These are phyloP conservation scores for Hibiscus trionum DNA, from an alignment of 345 rosid genomes.

Conservation along the genomic window DNA sequence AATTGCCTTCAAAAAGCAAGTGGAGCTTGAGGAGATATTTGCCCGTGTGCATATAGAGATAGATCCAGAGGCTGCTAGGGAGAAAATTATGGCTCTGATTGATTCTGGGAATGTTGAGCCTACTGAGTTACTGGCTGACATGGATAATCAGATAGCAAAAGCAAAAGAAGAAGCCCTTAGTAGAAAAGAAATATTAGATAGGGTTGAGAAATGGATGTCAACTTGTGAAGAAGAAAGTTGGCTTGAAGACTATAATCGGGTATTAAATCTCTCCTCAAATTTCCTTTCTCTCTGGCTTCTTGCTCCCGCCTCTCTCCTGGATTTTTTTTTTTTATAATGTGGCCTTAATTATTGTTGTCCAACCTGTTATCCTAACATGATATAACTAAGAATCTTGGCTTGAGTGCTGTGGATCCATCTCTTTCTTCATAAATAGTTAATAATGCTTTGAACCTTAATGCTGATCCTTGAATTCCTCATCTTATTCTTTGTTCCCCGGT, in stretches of 20 bases:
- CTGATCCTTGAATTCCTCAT: not conserved
- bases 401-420: not conserved
- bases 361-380: not conserved
- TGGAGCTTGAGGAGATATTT: conserved; percentile 91
- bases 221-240: conserved; percentile 99
- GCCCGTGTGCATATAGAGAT: conserved; percentile 68
- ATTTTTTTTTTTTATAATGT: not conserved
- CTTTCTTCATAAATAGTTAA: not conserved
- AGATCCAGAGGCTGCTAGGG: conserved; percentile 80
- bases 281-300: not conserved
- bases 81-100: conserved; percentile 70
- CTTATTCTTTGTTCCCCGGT: not conserved
- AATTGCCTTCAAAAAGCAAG: conserved; percentile 84
- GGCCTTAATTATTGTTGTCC: not conserved
- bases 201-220: conserved; percentile 99
- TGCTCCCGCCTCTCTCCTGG: not conserved
- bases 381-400: not conserved
- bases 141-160: conserved; percentile 86
- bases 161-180: conserved; percentile 89
- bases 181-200: conserved; percentile 91
- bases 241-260: conserved; percentile 97
- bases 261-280: conserved; percentile 16
- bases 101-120: conserved; percentile 93
- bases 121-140: conserved; percentile 75
- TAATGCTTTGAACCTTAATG: not conserved